phyloP scores from a whole-genome alignment of 148 eudicot genomes.

The Diospyros lotus region DNA sequence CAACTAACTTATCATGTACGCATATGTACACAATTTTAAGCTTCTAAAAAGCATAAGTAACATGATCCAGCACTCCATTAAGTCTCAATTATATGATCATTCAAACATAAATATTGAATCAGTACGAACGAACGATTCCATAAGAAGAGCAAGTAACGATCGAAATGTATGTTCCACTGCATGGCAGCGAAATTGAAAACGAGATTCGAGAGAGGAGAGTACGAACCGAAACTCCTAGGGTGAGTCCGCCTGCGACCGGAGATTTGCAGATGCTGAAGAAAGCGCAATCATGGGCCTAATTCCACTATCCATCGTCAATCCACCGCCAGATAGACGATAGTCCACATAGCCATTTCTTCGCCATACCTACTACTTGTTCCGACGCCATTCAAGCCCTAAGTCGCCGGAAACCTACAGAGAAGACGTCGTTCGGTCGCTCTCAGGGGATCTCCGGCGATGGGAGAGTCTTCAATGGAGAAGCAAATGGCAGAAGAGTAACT shows the following conservation, averaged over 20 bases:
- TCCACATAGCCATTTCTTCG: constrained; percentile 58
- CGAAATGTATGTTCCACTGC: neutral
- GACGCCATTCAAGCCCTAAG: constrained; percentile 54
- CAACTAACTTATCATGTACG: neutral
- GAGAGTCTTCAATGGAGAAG: neutral
- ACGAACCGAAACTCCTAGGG: constrained; percentile 66
- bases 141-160: neutral
- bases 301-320: constrained; percentile 74
- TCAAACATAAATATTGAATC: neutral
- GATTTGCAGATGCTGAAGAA: constrained; percentile 57
- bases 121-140: neutral
- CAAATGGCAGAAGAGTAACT: neutral
- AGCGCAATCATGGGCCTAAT: constrained; percentile 53
- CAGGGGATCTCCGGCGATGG: constrained; percentile 12
- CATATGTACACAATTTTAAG: neutral
- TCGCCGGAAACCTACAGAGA: constrained; percentile 19
- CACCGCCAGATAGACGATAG: constrained; percentile 73
- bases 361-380: constrained; percentile 63
- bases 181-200: neutral
- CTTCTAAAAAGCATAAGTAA: neutral
- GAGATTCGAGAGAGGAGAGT: neutral
- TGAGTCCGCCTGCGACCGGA: constrained; percentile 83
- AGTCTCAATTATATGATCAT: neutral
- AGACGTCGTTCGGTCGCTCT: constrained; percentile 2
- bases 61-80: neutral